These are phyloP conservation scores for Cymbidium sinense DNA, from an alignment of 106 monocot species.

Conservation along the genomic window DNA sequence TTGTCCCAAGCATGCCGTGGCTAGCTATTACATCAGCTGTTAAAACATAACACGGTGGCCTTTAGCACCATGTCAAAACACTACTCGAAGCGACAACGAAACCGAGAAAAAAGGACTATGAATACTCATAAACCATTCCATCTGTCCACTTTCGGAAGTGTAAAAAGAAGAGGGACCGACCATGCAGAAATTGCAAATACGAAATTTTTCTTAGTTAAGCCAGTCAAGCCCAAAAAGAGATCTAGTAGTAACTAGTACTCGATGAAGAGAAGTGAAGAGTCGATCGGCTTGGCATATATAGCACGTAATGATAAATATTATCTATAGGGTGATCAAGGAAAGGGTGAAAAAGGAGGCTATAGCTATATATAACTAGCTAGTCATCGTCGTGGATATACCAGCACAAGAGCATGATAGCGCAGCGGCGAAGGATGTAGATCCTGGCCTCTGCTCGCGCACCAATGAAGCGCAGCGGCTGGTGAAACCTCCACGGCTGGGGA, in stretches of 20 bases:
- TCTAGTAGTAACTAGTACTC: no score
- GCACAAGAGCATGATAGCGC: conserved; percentile 72
- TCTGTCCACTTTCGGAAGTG: not conserved
- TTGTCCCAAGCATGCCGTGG: no score
- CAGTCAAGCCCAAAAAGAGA: not conserved
- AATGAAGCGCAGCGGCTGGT: conserved; percentile 37
- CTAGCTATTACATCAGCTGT: not conserved
- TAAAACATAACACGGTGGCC: not conserved
- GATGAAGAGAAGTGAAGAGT: not conserved
- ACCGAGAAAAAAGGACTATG: not conserved
- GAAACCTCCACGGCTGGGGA: conserved; percentile 21
- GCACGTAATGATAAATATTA: not conserved
- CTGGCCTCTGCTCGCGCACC: conserved; percentile 70
- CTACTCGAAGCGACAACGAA: not conserved
- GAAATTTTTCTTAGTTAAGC: not conserved
- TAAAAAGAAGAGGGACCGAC: not conserved
- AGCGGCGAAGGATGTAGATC: conserved; percentile 74
- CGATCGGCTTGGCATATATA: not conserved
- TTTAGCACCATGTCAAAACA: conserved; percentile 3
- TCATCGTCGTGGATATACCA: conserved; percentile 75
- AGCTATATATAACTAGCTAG: conserved; percentile 1
- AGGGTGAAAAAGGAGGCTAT: not conserved
- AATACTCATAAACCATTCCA: not conserved
- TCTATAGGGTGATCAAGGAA: not conserved
- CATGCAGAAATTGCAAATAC: not conserved